These are phyloP conservation scores for Lasiodiplodia hormozganensis DNA, from an alignment of 2,329 filamentous ascomycete species.

Conservation along the genomic window DNA sequence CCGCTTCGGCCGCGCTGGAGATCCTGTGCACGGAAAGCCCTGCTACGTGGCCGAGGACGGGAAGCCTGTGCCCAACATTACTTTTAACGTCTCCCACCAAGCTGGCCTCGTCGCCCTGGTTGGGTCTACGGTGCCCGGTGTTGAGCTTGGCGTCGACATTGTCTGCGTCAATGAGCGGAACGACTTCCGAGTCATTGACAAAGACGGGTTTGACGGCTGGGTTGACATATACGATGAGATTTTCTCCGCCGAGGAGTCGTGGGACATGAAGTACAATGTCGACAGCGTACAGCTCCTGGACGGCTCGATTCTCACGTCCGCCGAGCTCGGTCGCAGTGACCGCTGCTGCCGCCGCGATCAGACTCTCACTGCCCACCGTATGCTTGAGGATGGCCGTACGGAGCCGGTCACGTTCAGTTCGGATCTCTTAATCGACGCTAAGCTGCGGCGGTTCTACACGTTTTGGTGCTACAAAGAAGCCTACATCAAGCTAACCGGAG, in stretches of 20 bases:
- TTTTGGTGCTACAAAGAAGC: slow-evolving; percentile 82
- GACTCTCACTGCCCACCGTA: slow-evolving; percentile 46
- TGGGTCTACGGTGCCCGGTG: slow-evolving; percentile 51
- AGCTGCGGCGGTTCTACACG: slow-evolving; percentile 75
- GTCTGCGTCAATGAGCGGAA: slow-evolving; percentile 76
- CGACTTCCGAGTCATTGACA: slow-evolving; percentile 64
- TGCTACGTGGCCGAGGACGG: slow-evolving; percentile 54
- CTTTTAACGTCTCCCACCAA: slow-evolving; percentile 83
- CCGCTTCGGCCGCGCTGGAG: slow-evolving; percentile 61
- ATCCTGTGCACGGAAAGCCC: slow-evolving; percentile 59
- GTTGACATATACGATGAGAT: slow-evolving; percentile 77
- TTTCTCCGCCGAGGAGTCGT: slow-evolving; percentile 68
- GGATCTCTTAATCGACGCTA: slow-evolving; percentile 62
- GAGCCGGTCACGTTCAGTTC: slow-evolving; percentile 46
- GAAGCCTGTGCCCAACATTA: slow-evolving; percentile 50
- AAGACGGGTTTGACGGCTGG: slow-evolving; percentile 69
- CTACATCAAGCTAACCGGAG: slow-evolving; percentile 83
- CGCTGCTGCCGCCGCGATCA: slow-evolving; percentile 49
- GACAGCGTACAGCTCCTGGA: slow-evolving; percentile 52
- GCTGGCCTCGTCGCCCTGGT: slow-evolving; percentile 75
- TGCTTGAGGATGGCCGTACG: slow-evolving; percentile 42
- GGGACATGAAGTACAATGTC: slow-evolving; percentile 61
- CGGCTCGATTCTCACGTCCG: slow-evolving; percentile 48
- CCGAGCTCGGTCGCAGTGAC: slow-evolving; percentile 53
- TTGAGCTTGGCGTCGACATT: slow-evolving; percentile 74